phyloP scores from a whole-genome alignment of 2,329 filamentous ascomycete species.

The Anthostomella pinea region DNA sequence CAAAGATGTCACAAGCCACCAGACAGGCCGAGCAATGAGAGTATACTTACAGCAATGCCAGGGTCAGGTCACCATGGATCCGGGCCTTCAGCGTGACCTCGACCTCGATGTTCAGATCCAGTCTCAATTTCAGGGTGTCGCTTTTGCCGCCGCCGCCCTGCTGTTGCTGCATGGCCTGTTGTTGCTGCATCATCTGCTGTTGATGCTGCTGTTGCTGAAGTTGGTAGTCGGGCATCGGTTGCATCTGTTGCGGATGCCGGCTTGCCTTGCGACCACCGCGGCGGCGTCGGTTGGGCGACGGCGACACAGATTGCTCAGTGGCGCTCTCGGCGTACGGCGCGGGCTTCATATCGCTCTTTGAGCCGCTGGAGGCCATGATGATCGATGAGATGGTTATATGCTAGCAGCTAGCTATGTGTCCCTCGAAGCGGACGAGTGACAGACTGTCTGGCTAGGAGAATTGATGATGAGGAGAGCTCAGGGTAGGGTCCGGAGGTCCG shows the following conservation, averaged over 20 bases:
- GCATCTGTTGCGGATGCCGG: conserved; percentile 17
- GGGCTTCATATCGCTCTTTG: conserved; percentile 13
- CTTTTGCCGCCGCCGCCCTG: conserved; percentile 38
- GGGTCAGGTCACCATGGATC: conserved; percentile 78
- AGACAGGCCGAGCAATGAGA: neutral
- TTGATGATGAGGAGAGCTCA: no score
- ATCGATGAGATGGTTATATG: neutral
- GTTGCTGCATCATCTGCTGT: conserved; percentile 4
- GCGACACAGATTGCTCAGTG: conserved; percentile 19
- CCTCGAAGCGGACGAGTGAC: no score
- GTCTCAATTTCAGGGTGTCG: conserved; percentile 66
- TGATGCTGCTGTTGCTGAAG: conserved; percentile 10
- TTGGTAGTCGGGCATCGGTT: conserved; percentile 9
- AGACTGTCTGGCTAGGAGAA: no score
- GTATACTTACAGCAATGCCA: conserved; percentile 61
- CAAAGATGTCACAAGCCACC: neutral
- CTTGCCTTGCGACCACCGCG: conserved; percentile 18
- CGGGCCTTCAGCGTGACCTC: conserved; percentile 86
- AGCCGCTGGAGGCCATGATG: conserved; percentile 15
- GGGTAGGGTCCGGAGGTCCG: no score
- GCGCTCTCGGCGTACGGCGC: conserved; percentile 21
- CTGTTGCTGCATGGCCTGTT: conserved; percentile 20
- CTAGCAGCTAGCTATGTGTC: no score
- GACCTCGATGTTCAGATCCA: conserved; percentile 80
- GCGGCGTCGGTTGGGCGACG: conserved; percentile 19